These are phyloP conservation scores for Hebeloma cylindrosporum DNA, from an alignment of 768 basidiomycete genomes.

Conservation along the genomic window DNA sequence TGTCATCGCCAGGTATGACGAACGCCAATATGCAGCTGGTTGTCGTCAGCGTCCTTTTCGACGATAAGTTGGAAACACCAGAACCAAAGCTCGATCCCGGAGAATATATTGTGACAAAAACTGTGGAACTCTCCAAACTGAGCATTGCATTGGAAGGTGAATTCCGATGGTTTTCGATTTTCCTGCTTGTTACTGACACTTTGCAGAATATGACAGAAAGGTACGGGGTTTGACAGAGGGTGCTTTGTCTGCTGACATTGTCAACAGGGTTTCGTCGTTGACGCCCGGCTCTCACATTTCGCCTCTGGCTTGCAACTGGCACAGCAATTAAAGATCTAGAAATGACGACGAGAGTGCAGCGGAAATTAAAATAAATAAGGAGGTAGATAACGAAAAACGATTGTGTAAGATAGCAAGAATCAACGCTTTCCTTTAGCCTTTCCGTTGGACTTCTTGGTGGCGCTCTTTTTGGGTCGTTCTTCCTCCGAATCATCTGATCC, in stretches of 20 bases:
- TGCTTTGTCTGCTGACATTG: neutral
- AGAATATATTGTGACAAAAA: slow-evolving; percentile 75
- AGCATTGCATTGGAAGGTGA: slow-evolving; percentile 65
- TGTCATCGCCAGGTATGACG: slow-evolving; percentile 69
- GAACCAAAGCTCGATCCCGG: slow-evolving; percentile 80
- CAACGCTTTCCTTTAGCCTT: slow-evolving; percentile 37
- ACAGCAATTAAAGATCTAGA: slow-evolving; percentile 25
- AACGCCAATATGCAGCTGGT: slow-evolving; percentile 92
- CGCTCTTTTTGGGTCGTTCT: slow-evolving; percentile 49
- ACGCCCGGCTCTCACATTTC: slow-evolving; percentile 77
- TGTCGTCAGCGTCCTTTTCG: slow-evolving; percentile 64
- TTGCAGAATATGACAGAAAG: slow-evolving; percentile 57
- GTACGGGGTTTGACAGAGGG: slow-evolving; percentile 33
- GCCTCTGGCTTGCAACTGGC: slow-evolving; percentile 69
- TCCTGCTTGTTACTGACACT: slow-evolving; percentile 1
- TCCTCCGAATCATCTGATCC: slow-evolving; percentile 57
- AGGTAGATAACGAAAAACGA: neutral
- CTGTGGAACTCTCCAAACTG: slow-evolving; percentile 69
- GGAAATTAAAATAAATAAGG: slow-evolving; percentile 2
- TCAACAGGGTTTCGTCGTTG: slow-evolving; percentile 60
- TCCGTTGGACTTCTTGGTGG: slow-evolving; percentile 43
- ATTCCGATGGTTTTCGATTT: slow-evolving; percentile 17
- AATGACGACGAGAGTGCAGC: neutral
- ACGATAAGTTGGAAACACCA: slow-evolving; percentile 67
- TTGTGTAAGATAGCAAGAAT: slow-evolving; percentile 1